These are phyloP conservation scores for Entonaema liquescens DNA, from an alignment of 495 filamentous ascomycete species.

Conservation along the genomic window DNA sequence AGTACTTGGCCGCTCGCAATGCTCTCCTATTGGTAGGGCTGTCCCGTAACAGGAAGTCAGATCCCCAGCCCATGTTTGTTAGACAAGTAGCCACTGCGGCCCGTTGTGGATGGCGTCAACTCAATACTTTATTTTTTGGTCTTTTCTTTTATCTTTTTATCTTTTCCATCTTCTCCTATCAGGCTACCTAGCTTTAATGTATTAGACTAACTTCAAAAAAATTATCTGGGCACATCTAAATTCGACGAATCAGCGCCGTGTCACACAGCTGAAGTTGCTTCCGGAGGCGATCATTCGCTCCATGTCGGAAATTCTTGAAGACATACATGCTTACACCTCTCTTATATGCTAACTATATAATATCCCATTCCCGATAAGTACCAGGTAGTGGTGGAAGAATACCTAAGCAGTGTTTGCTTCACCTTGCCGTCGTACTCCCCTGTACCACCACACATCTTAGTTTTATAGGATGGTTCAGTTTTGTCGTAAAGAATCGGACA, in stretches of 20 bases:
- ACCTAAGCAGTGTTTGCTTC: too few relatives aligned
- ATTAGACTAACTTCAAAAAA: neutral
- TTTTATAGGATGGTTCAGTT: too few relatives aligned
- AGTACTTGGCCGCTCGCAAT: too few relatives aligned
- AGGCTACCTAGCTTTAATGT: neutral
- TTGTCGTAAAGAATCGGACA: neutral
- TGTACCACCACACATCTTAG: too few relatives aligned
- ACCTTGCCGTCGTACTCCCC: too few relatives aligned
- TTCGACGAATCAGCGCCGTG: neutral
- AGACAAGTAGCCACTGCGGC: neutral
- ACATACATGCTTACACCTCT: neutral
- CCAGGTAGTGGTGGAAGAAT: too few relatives aligned
- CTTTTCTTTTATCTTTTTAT: neutral
- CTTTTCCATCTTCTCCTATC: too few relatives aligned
- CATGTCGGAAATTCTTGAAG: neutral
- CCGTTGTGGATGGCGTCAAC: neutral
- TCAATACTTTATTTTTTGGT: neutral
- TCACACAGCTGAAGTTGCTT: neutral
- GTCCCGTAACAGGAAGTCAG: constrained; percentile 19
- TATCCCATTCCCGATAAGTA: neutral
- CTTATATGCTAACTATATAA: neutral
- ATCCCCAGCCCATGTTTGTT: constrained; percentile 12
- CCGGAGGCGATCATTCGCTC: neutral
- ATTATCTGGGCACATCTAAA: neutral
- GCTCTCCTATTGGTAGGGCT: constrained; percentile 19